A percentile compares a stretch with the other conserved stretches of the same genome.
phyloP scores from a whole-genome alignment of 495 filamentous ascomycete genomes.

The Chlorociboria aeruginascens region DNA sequence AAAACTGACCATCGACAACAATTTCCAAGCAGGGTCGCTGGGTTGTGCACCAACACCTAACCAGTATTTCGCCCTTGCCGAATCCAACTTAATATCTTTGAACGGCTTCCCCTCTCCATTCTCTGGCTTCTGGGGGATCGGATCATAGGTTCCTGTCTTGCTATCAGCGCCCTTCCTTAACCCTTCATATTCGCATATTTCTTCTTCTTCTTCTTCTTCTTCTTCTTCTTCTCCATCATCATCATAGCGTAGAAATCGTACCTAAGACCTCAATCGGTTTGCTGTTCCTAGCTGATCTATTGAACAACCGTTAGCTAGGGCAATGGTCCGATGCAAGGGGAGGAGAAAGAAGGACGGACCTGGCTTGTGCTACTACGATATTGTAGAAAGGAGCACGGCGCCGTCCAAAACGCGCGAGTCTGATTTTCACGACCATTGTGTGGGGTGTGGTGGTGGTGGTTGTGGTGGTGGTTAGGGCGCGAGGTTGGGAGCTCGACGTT shows the following conservation, averaged over 20 bases:
- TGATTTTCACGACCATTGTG: constrained; percentile 82
- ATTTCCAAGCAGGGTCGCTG: constrained; percentile 73
- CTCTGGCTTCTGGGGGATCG: constrained; percentile 62
- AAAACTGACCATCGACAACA: constrained; percentile 67
- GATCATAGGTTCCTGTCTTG: constrained; percentile 68
- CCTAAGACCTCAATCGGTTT: constrained; percentile 86
- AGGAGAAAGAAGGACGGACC: constrained; percentile 40
- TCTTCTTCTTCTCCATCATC: background rate
- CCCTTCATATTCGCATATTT: background rate
- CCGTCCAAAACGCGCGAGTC: constrained; percentile 88
- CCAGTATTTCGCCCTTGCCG: constrained; percentile 79
- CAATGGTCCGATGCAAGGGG: background rate
- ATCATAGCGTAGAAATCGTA: background rate
- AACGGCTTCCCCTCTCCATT: constrained; percentile 53
- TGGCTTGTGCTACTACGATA: constrained; percentile 91
- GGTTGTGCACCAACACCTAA: constrained; percentile 93
- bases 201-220: background rate
- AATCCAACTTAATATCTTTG: constrained; percentile 87
- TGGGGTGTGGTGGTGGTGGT: background rate
- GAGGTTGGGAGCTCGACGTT: too few relatives aligned
- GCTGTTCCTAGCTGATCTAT: constrained; percentile 65
- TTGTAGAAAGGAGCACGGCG: constrained; percentile 84
- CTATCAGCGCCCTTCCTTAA: background rate
- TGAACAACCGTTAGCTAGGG: too few relatives aligned
- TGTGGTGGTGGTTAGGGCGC: background rate